These are phyloP conservation scores for Linum trigynum DNA, from an alignment of 345 rosid species.

Conservation along the genomic window DNA sequence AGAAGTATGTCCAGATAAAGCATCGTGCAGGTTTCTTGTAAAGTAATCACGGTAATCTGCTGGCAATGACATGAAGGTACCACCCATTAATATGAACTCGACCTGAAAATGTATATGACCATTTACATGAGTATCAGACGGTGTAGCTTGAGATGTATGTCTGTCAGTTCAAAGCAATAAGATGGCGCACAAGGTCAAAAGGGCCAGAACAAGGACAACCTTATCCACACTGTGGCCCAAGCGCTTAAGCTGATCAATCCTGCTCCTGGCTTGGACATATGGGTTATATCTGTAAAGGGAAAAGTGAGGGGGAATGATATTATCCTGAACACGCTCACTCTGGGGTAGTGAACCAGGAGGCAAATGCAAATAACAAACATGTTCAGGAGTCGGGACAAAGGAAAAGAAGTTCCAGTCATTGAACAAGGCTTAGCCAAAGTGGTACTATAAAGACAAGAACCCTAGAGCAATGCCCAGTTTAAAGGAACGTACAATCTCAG, in stretches of 20 bases:
- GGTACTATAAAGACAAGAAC: no score
- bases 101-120: slow-evolving; percentile 41
- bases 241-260: slow-evolving; percentile 98
- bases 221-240: slow-evolving; percentile 98
- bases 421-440: no score
- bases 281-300: slow-evolving; percentile 67
- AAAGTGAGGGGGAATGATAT: neutral
- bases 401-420: neutral
- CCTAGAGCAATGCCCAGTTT: no score
- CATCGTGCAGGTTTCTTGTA: slow-evolving; percentile 92
- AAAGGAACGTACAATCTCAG: no score
- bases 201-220: slow-evolving; percentile 27
- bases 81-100: slow-evolving; percentile 98
- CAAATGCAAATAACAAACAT: neutral
- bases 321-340: neutral
- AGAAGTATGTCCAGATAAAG: slow-evolving; percentile 91
- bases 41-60: slow-evolving; percentile 94
- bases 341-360: neutral
- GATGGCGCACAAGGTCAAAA: neutral
- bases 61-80: slow-evolving; percentile 93
- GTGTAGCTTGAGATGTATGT: neutral
- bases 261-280: slow-evolving; percentile 92
- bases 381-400: neutral
- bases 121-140: neutral
- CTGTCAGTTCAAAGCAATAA: neutral